phyloP scores from a whole-genome alignment of 192 early-diverging fungal genomes.

The Gryganskiella cystojenkinii region DNA sequence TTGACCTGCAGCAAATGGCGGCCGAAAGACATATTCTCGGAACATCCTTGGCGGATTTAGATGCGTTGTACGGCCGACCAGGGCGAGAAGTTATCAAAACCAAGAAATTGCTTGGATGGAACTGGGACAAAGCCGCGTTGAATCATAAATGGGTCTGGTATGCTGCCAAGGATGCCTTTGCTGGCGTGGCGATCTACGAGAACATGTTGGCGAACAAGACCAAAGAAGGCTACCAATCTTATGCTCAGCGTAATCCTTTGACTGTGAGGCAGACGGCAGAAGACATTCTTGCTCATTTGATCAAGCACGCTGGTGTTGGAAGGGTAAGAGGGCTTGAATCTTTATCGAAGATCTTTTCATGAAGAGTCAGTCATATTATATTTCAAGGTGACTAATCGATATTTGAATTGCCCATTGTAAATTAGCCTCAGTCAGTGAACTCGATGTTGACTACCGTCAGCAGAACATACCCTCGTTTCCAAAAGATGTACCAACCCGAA shows the following conservation, averaged over 20 bases:
- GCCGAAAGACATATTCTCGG: slow-evolving; percentile 15
- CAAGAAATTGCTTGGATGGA: slow-evolving; percentile 45
- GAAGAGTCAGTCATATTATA: background rate
- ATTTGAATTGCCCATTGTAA: background rate
- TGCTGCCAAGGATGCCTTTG: slow-evolving; percentile 56
- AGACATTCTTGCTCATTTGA: slow-evolving; percentile 15
- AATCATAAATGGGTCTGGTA: slow-evolving; percentile 40
- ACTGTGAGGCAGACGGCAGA: slow-evolving; percentile 18
- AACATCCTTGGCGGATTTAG: slow-evolving; percentile 41
- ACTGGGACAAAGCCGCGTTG: slow-evolving; percentile 50
- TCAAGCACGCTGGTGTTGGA: background rate
- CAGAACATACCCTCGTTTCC: slow-evolving; percentile 23
- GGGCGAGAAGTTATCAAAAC: slow-evolving; percentile 54
- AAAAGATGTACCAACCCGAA: slow-evolving; percentile 25
- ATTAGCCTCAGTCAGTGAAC: slow-evolving; percentile 8
- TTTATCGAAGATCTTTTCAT: background rate
- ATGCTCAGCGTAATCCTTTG: slow-evolving; percentile 24
- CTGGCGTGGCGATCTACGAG: slow-evolving; percentile 45
- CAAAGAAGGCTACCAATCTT: slow-evolving; percentile 9
- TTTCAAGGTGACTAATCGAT: background rate
- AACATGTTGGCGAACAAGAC: slow-evolving; percentile 29
- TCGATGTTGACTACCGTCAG: background rate
- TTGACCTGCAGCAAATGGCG: slow-evolving; percentile 49
- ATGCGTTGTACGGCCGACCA: slow-evolving; percentile 49
- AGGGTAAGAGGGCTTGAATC: slow-evolving; percentile 16